These are phyloP conservation scores for Penicillium paxilli DNA, from an alignment of 495 filamentous ascomycete species.

Conservation along the genomic window DNA sequence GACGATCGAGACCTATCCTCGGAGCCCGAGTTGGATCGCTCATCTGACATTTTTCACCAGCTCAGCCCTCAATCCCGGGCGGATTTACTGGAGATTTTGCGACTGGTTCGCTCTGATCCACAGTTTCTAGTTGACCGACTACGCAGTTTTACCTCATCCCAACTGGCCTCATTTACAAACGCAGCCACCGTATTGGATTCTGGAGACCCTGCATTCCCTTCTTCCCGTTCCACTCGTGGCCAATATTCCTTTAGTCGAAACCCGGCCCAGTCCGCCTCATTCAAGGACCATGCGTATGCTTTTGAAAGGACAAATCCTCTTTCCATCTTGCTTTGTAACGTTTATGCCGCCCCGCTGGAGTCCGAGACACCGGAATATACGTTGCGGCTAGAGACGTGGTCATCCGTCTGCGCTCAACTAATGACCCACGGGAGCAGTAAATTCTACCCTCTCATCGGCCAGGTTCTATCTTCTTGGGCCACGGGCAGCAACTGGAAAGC, in stretches of 20 bases:
- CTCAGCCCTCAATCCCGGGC: constrained; percentile 74
- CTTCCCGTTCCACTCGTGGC: constrained; percentile 57
- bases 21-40: constrained; percentile 36
- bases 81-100: constrained; percentile 76
- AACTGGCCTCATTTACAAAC: constrained; percentile 71
- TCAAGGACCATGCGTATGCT: constrained; percentile 52
- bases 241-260: constrained; percentile 54
- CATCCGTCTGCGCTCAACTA: constrained; percentile 80
- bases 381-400: constrained; percentile 82
- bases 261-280: constrained; percentile 55
- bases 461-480: constrained; percentile 77
- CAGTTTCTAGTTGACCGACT: constrained; percentile 84
- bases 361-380: constrained; percentile 76
- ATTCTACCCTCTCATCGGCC: constrained; percentile 41
- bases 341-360: constrained; percentile 70
- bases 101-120: constrained; percentile 77
- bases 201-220: constrained; percentile 77
- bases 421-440: constrained; percentile 43
- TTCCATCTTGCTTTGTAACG: constrained; percentile 81
- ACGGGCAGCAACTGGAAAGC: constrained; percentile 86
- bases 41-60: constrained; percentile 76
- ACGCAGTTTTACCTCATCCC: constrained; percentile 65
- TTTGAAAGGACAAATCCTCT: constrained; percentile 88
- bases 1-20: constrained; percentile 33
- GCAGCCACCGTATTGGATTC: constrained; percentile 76